Evolutionary conservation across 139 green algal species (phyloP).

Genomic region (Picochlorum sp.): DNA sequence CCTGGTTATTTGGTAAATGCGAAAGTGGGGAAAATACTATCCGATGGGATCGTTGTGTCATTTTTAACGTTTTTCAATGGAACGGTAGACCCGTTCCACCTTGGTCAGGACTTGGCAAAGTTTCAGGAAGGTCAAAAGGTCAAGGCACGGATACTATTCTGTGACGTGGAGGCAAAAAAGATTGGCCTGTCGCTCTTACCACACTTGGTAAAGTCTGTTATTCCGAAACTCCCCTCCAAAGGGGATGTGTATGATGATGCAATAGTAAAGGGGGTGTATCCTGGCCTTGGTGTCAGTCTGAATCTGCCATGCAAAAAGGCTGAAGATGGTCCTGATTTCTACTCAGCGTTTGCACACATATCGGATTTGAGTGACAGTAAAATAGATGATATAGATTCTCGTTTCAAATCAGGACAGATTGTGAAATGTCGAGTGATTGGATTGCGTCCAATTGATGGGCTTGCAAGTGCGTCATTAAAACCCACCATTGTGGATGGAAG

Average conservation of each 20-base stretch:
- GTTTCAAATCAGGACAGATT: slow-evolving; percentile 41
- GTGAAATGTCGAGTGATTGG: slow-evolving; percentile 69
- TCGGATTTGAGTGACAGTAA: slow-evolving; percentile 61
- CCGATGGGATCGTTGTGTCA: slow-evolving; percentile 70
- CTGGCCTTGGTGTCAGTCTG: slow-evolving; percentile 59
- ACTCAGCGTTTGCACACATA: slow-evolving; percentile 63
- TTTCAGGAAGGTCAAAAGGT: slow-evolving; percentile 36
- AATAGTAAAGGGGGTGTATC: slow-evolving; percentile 58
- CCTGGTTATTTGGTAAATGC: slow-evolving; percentile 75
- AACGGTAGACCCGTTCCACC: slow-evolving; percentile 79
- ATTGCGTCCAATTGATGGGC: slow-evolving; percentile 69
- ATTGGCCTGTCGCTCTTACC: slow-evolving; percentile 69
- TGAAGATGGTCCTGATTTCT: neutral
- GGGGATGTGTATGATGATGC: slow-evolving; percentile 44
- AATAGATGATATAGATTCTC: slow-evolving; percentile 47
- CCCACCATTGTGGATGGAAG: slow-evolving; percentile 35
- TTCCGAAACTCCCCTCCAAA: slow-evolving; percentile 38
- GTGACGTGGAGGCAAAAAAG: slow-evolving; percentile 63
- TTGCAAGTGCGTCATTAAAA: slow-evolving; percentile 59
- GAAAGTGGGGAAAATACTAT: slow-evolving; percentile 38
- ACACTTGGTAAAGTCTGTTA: slow-evolving; percentile 49
- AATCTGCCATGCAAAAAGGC: slow-evolving; percentile 35
- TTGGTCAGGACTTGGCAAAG: slow-evolving; percentile 28
- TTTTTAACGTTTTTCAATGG: slow-evolving; percentile 88
- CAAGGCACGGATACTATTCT: slow-evolving; percentile 70